These are phyloP conservation scores for Cyberlindnera meyerae DNA, from an alignment of 805 yeast species.

Conservation along the genomic window DNA sequence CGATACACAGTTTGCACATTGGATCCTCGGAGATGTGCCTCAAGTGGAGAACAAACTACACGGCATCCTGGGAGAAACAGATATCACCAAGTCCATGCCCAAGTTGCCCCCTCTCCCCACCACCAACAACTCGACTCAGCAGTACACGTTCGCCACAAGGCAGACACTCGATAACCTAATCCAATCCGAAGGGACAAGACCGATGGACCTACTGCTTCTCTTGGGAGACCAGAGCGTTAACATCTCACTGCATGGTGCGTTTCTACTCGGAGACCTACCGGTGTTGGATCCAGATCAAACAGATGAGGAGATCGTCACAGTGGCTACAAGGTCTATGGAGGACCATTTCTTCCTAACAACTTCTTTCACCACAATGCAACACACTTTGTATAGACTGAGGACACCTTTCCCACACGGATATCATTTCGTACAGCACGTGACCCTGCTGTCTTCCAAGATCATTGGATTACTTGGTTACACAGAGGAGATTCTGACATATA, in stretches of 20 bases:
- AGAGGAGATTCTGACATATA: slow-evolving; percentile 28
- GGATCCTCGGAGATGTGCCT: slow-evolving; percentile 9
- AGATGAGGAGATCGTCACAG: slow-evolving; percentile 19
- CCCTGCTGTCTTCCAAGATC: slow-evolving; percentile 18
- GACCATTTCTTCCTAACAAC: slow-evolving; percentile 21
- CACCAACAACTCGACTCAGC: slow-evolving; percentile 6
- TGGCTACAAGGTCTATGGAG: slow-evolving; percentile 5
- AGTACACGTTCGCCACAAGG: slow-evolving; percentile 22
- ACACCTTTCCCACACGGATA: slow-evolving; percentile 8
- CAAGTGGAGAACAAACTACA: slow-evolving; percentile 11
- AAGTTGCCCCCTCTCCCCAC: slow-evolving; percentile 29
- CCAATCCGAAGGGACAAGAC: slow-evolving; percentile 18
- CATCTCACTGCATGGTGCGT: slow-evolving; percentile 31
- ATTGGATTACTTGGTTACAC: slow-evolving; percentile 29
- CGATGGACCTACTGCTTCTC: slow-evolving; percentile 26
- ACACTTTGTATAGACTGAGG: slow-evolving; percentile 15
- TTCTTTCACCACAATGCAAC: slow-evolving; percentile 19
- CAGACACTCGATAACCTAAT: slow-evolving; percentile 28
- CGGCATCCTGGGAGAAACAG: slow-evolving; percentile 27
- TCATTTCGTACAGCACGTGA: slow-evolving; percentile 15
- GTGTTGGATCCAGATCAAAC: slow-evolving; percentile 6
- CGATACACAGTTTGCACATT: slow-evolving; percentile 14
- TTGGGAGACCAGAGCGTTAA: slow-evolving; percentile 23
- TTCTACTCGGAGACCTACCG: slow-evolving; percentile 24
- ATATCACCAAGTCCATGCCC: slow-evolving; percentile 33